Base-by-base conservation (phyloP, 2,329 filamentous ascomycete genomes). In the Leptoxyphium fumago region DNA sequence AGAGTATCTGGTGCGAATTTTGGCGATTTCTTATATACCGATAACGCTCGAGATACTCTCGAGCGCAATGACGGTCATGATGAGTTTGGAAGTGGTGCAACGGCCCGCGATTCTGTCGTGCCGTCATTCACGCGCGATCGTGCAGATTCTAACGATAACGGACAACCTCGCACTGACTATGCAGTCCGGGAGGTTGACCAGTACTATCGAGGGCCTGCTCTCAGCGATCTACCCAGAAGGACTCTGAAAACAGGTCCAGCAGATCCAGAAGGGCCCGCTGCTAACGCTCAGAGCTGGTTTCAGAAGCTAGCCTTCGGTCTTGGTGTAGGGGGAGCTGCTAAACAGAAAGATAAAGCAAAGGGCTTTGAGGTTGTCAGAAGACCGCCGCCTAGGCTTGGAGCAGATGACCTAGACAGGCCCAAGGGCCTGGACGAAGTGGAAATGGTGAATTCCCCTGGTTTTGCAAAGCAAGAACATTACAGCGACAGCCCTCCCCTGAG, bases 301-400 rank as follows among this genome's bases (percentile, higher is more conserved):
- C 81, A 84, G 53, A 75, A 73, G 43, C 59, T 94, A 5, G 75
- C 94, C 46, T 40, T 56, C 7, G 45, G 45, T 13, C 48, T 55
- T 42, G 57, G 57, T 8, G 49, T 54, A 10, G 52, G 52, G 39
- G 80, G 80, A 10, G 32, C 32, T 36, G 83, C 82, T 13, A 94
- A 93, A 65, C 86, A 80, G 6, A 95, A 94, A 59, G 89, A 95
- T 52, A 94, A 93, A 63, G 81, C 82, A 51, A 96, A 96, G 63
- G 91, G 91, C 0, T 98, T 98, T 53, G 91, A 96, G 61, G 91
- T 98, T 5, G 89, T 98, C 13, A 72, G 91, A 55, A 95, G 88
- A 59, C 77, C 86, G 7, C 77, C 32, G 9, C 32, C 32, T 15
- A 13, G 32, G 88, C 44, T 87, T 91, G 68, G 87, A 87, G 9